Conservation (phyloP, 108 stramenopile genomes). For the Nannochloropsis gaditana region DNA sequence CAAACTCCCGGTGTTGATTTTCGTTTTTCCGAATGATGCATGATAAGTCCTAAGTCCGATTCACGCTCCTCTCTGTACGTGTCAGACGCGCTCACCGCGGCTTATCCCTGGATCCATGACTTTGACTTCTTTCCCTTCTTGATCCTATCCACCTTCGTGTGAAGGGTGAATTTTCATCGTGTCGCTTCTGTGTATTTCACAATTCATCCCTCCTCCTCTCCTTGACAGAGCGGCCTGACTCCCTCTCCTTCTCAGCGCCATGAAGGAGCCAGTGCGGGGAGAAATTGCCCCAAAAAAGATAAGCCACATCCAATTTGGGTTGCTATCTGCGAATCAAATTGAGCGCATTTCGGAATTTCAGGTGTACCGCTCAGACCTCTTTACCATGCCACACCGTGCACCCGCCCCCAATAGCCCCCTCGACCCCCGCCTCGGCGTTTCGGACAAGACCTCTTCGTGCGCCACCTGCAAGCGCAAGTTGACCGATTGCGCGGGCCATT, state of each 20-base stretch:
- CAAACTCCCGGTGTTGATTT: too few species aligned
- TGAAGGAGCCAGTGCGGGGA: constrained; percentile 36
- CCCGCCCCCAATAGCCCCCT: constrained; percentile 84
- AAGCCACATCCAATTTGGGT: constrained; percentile 86
- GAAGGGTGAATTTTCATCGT: too few species aligned
- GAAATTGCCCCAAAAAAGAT: constrained; percentile 74
- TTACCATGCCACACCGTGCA: constrained; percentile 77
- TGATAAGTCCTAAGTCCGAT: too few species aligned
- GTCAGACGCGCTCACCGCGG: too few species aligned
- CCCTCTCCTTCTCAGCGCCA: background rate
- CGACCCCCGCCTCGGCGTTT: constrained; percentile 86
- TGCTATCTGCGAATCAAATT: constrained; percentile 83
- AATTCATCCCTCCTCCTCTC: background rate
- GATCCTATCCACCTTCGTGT: too few species aligned
- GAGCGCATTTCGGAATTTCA: constrained; percentile 85
- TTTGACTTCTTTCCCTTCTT: too few species aligned
- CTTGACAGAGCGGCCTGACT: background rate
- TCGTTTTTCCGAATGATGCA: too few species aligned
- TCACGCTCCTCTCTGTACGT: too few species aligned
- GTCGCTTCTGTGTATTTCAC: background rate
- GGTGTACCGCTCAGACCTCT: constrained; percentile 72
- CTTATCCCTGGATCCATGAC: too few species aligned
- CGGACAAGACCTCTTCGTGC: constrained; percentile 77
- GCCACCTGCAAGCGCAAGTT: constrained; percentile 83
- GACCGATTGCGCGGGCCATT: constrained; percentile 92